Conservation (phyloP, 1,284 basidiomycete species). For the Puccinia brachypodii region DNA sequence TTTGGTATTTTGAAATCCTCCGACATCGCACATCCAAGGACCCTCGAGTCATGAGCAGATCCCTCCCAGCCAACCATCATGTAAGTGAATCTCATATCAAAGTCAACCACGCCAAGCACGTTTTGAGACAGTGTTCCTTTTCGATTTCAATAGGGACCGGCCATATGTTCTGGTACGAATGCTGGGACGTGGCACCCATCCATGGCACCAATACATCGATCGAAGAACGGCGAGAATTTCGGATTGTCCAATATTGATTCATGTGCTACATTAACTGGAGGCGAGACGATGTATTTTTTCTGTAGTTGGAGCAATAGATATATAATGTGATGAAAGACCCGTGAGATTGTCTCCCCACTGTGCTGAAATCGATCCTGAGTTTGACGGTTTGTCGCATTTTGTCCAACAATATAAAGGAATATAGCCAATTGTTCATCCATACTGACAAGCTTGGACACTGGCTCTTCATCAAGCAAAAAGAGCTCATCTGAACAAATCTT, state of each 20-base stretch:
- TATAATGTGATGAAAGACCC: slow-evolving; percentile 6
- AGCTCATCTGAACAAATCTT: neutral
- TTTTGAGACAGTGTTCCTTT: slow-evolving; percentile 59
- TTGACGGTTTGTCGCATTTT: slow-evolving; percentile 9
- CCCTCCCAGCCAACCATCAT: slow-evolving; percentile 59
- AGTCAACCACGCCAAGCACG: slow-evolving; percentile 56
- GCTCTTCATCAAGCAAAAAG: neutral
- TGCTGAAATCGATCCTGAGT: slow-evolving; percentile 9
- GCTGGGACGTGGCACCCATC: slow-evolving; percentile 59
- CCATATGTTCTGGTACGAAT: slow-evolving; percentile 52
- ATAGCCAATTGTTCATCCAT: slow-evolving; percentile 2
- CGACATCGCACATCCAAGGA: slow-evolving; percentile 54
- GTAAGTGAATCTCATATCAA: slow-evolving; percentile 57
- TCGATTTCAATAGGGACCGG: slow-evolving; percentile 54
- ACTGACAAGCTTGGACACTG: neutral
- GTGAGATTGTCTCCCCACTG: neutral
- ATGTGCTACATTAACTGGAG: neutral
- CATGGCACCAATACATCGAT: slow-evolving; percentile 58
- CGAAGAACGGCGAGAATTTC: slow-evolving; percentile 59
- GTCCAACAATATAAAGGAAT: slow-evolving; percentile 5
- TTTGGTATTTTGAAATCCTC: slow-evolving; percentile 56
- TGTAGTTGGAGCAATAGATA: neutral
- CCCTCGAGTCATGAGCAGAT: slow-evolving; percentile 56
- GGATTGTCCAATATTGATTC: slow-evolving; percentile 52
- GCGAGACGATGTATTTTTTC: slow-evolving; percentile 39